Base-by-base conservation (phyloP, 768 basidiomycete species). In the Kwoniella europaea region DNA sequence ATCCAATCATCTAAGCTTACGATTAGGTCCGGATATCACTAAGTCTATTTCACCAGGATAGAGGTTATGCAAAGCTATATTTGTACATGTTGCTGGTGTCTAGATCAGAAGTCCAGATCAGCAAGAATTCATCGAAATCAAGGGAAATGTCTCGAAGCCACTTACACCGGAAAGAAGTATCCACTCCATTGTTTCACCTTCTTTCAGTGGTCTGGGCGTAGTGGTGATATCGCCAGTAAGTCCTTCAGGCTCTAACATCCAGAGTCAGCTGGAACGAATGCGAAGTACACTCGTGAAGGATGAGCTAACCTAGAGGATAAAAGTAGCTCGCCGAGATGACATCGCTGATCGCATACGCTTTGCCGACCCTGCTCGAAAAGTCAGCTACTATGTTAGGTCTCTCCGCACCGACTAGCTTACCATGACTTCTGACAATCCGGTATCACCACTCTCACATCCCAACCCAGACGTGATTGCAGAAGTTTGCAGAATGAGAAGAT, bases 101-200 rank as follows among this genome's bases (percentile, higher is more conserved):
- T 84, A 60, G 27, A 56, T 24, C 20, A 43, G 13, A 20, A 13
- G 63, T 46, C 42, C 10, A 7, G 15, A 60, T 54, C 22, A 20
- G 43, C 42, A 59, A 12, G 4, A 2, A 41, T 41, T 29, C 16
- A 59, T 43, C 55, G 1, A 63, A 20, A 15, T 16, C 13, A 9
- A n/a, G 3, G 55, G 24, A 60, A 35, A 42, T 29, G 44, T 5
- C 27, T 15, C 18, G 15, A 50, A 20, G n/a, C 59, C 13, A 83
- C 87, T 74, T 46, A 83, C 83, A 16, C 92, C 92, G 70, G 93
- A 92, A 6, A 97, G 85, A 27, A 98, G 87, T 67, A 97, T 89
- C 95, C 95, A 98, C 85, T 97, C 93, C 27, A 88, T 91, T 63
- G 90, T 85, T 85, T 95, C 94, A 46, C 89, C 90, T 5, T 90